Evolutionary conservation across 2,329 filamentous ascomycete genomes (phyloP), one percentile per base, ranked within the genome.

Genomic region (Aspergillus fischeri): DNA sequence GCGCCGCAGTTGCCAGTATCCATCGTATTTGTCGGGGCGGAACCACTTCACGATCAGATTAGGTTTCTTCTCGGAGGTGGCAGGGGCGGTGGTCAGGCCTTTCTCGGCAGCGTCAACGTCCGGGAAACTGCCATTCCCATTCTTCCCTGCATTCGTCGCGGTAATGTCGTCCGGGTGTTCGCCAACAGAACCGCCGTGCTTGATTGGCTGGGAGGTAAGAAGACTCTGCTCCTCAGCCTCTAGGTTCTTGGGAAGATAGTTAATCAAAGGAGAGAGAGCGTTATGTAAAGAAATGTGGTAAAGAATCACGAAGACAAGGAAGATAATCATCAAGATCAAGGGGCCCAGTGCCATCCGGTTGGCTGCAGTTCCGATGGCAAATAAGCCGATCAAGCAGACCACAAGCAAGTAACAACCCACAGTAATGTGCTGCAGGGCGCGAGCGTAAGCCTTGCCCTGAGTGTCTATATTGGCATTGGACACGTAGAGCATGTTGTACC

Each of bases 401-500:
- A 94, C 86, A 1, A 88, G 85, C 38, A 97, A 81, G 71, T 97
- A 97, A 51, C 95, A 79, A 24, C 93, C 92, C 1, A 88, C 86
- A 28, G 93, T 86, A 50, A 95, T 84, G 57, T 97, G 92, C 71
- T 95, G 88, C 52, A 97, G 79, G 1, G 90, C 92, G n/a, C 88
- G 88, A 1, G 91, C 88, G 70, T 96, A 97, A 65, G 91, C 87
- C 14, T 93, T 83, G 17, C 93, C 92, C 69, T 95, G 91, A 41
- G 90, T 96, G 70, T 97, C 92, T 67, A 96, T 87, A 58, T 85
- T 78, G 8, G 89, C 86, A 70, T 95, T 90, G 52, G 87, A 88
- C 38, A 96, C 91, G 73, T 91, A 97, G 51, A 97, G 82, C 55
- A 97, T 76, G 70, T 96, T 95, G 81, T 97, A 96, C 20, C 90